Conservation (phyloP, 768 basidiomycete genomes). For the Amanita muscaria region DNA sequence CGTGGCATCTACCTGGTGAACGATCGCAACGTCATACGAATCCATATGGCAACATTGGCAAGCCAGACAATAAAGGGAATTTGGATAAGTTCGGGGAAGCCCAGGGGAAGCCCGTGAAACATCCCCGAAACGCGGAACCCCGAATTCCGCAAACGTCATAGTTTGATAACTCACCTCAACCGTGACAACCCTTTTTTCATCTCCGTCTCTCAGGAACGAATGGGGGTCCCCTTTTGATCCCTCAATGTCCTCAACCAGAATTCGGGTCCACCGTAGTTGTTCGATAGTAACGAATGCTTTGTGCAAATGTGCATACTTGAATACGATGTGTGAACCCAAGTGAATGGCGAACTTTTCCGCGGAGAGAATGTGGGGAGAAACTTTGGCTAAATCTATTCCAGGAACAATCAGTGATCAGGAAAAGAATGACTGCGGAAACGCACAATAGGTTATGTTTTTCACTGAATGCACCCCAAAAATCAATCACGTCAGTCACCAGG, state of each 20-base stretch:
- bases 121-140: neutral
- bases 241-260: conserved; percentile 40
- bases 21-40: too few species aligned
- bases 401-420: neutral
- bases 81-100: too few species aligned
- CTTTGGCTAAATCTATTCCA: conserved; percentile 68
- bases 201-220: conserved; percentile 83
- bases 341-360: conserved; percentile 86
- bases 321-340: conserved; percentile 73
- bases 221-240: conserved; percentile 51
- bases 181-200: conserved; percentile 71
- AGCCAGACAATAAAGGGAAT: too few species aligned
- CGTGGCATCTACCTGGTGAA: conserved; percentile 53
- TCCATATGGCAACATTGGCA: too few species aligned
- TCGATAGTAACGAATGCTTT: conserved; percentile 66
- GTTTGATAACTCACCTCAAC: conserved; percentile 34
- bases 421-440: conserved; percentile 9
- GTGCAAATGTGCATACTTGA: conserved; percentile 68
- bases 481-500: too few species aligned
- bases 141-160: neutral
- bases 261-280: conserved; percentile 79
- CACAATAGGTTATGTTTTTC: conserved; percentile 63
- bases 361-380: conserved; percentile 76
- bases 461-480: conserved; percentile 25
- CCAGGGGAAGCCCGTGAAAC: neutral